A percentile compares a stretch with the other conserved stretches of the same genome.
Evolutionary conservation across 1,284 basidiomycete genomes (phyloP).

Genomic region (Erythrobasidium hasegawianum): DNA sequence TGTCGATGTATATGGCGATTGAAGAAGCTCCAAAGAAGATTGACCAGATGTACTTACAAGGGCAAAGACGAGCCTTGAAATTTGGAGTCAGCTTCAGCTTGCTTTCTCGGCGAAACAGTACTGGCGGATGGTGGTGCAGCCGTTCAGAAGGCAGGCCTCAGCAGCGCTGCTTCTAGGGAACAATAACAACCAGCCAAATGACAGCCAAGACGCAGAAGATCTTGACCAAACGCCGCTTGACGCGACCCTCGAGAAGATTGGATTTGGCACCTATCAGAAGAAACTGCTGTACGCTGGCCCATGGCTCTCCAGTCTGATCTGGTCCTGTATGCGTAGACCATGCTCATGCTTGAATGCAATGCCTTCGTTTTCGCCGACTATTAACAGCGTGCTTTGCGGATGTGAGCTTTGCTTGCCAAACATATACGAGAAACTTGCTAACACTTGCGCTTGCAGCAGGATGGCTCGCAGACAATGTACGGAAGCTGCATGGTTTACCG

Average conservation of each 20-base stretch:
- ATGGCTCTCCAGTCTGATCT: slow-evolving; percentile 47
- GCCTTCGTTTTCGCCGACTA: slow-evolving; percentile 43
- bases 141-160: slow-evolving; percentile 21
- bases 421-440: not conserved
- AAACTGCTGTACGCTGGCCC: slow-evolving; percentile 37
- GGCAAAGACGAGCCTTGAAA: too few species aligned
- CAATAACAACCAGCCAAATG: not conserved
- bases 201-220: not conserved
- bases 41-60: too few species aligned
- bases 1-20: too few species aligned
- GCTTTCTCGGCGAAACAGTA: not conserved
- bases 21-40: too few species aligned
- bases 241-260: slow-evolving; percentile 41
- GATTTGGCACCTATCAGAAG: slow-evolving; percentile 40
- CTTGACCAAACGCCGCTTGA: slow-evolving; percentile 37
- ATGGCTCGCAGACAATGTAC: slow-evolving; percentile 80
- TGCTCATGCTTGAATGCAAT: not conserved
- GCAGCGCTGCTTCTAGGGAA: slow-evolving; percentile 17
- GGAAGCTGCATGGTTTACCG: slow-evolving; percentile 42
- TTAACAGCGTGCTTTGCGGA: slow-evolving; percentile 50
- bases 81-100: not conserved
- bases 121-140: slow-evolving; percentile 2
- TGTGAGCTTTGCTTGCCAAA: slow-evolving; percentile 48
- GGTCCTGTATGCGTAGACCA: not conserved
- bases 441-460: slow-evolving; percentile 52